Conservation (phyloP, 2,329 filamentous ascomycete species). For the Aureobasidium sp. region DNA sequence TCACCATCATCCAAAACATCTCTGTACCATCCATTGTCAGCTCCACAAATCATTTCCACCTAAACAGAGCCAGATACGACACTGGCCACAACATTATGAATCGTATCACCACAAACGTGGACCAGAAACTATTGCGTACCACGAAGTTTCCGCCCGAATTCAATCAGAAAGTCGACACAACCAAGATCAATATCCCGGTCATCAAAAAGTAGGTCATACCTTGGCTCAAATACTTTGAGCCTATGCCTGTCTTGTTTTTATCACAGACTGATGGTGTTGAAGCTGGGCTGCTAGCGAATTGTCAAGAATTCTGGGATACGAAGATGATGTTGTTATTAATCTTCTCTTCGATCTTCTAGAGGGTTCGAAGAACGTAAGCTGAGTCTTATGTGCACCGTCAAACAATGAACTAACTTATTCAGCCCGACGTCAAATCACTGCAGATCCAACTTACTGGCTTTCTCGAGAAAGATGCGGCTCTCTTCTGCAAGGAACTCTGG, state of each 20-base stretch:
- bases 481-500: constrained; percentile 93
- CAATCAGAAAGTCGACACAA: constrained; percentile 91
- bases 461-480: constrained; percentile 79
- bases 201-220: constrained; percentile 78
- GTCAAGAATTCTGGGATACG: constrained; percentile 76
- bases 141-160: constrained; percentile 95
- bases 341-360: constrained; percentile 65
- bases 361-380: constrained; percentile 63
- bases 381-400: background rate
- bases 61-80: background rate
- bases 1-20: background rate
- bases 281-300: constrained; percentile 94
- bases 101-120: constrained; percentile 57
- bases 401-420: constrained; percentile 13
- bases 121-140: constrained; percentile 79
- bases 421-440: constrained; percentile 93
- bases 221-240: background rate
- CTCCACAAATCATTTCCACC: background rate
- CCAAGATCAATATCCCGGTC: constrained; percentile 92
- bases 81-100: constrained; percentile 10
- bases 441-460: constrained; percentile 95
- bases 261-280: background rate
- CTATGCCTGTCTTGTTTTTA: background rate
- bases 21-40: background rate
- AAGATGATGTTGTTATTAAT: constrained; percentile 94